These are phyloP conservation scores for Stereum hirsutum DNA, from an alignment of 1,284 basidiomycete species.

Conservation along the genomic window DNA sequence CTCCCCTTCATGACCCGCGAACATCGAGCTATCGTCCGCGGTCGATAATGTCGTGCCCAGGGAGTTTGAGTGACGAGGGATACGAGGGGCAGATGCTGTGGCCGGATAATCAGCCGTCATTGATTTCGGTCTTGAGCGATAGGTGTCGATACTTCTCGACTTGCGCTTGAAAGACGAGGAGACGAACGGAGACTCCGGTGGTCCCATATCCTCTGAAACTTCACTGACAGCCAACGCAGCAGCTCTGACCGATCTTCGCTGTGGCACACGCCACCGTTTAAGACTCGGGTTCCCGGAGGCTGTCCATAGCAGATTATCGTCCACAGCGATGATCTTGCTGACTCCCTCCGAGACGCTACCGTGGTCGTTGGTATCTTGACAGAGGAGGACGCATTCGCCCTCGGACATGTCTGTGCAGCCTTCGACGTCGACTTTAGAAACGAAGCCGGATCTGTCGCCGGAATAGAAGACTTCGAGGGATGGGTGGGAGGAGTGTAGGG, in stretches of 20 bases:
- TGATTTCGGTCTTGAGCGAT: slow-evolving; percentile 9
- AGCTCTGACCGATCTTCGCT: slow-evolving; percentile 29
- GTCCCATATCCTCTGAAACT: slow-evolving; percentile 16
- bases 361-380: slow-evolving; percentile 50
- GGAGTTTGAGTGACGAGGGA: background rate
- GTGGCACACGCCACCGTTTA: slow-evolving; percentile 70
- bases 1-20: slow-evolving; percentile 27
- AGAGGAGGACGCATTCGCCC: slow-evolving; percentile 83
- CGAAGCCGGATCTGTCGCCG: slow-evolving; percentile 84
- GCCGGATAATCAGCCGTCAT: slow-evolving; percentile 7
- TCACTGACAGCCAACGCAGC: slow-evolving; percentile 13
- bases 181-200: slow-evolving; percentile 10
- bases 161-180: slow-evolving; percentile 12
- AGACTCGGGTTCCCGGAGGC: slow-evolving; percentile 79
- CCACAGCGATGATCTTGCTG: slow-evolving; percentile 77
- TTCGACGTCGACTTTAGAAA: slow-evolving; percentile 89
- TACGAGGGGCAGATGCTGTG: background rate
- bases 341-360: slow-evolving; percentile 54
- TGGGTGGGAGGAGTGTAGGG: slow-evolving; percentile 81
- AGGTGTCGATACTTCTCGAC: slow-evolving; percentile 10
- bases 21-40: slow-evolving; percentile 5
- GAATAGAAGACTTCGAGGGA: slow-evolving; percentile 92
- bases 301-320: slow-evolving; percentile 88
- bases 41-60: background rate
- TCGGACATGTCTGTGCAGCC: slow-evolving; percentile 74